Evolutionary conservation across 2,329 filamentous ascomycete species (phyloP).

Genomic region (Fusarium veterinarium): DNA sequence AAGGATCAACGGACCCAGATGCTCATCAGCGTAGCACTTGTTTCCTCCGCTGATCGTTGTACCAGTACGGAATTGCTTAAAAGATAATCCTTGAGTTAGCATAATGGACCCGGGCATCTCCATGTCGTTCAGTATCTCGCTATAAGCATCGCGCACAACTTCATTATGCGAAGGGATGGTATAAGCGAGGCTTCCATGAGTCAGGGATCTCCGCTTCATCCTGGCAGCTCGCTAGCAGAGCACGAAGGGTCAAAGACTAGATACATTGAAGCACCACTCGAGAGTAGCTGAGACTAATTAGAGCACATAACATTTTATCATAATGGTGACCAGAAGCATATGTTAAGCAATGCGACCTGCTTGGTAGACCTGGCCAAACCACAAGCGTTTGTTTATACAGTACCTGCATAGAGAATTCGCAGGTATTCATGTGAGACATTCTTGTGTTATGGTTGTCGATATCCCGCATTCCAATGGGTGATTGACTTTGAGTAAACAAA

Average conservation of each 20-base stretch:
- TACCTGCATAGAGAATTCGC: neutral
- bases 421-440: neutral
- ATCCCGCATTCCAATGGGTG: conserved; percentile 13
- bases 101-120: conserved; percentile 5
- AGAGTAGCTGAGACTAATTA: neutral
- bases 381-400: neutral
- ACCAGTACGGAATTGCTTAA: conserved; percentile 1
- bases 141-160: neutral
- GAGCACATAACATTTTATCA: no score
- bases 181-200: neutral
- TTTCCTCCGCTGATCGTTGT: conserved; percentile 24
- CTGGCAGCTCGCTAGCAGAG: neutral
- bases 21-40: conserved; percentile 22
- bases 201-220: neutral
- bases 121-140: conserved; percentile 4
- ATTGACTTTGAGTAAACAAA: neutral
- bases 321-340: neutral
- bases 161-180: neutral
- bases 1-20: conserved; percentile 17
- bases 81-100: conserved; percentile 14
- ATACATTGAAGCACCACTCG: neutral
- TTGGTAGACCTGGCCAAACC: neutral
- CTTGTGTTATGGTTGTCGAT: neutral
- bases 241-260: neutral
- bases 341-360: neutral